Evolutionary conservation across 306 rosid species (phyloP).

Genomic region (Quercus gilva): DNA sequence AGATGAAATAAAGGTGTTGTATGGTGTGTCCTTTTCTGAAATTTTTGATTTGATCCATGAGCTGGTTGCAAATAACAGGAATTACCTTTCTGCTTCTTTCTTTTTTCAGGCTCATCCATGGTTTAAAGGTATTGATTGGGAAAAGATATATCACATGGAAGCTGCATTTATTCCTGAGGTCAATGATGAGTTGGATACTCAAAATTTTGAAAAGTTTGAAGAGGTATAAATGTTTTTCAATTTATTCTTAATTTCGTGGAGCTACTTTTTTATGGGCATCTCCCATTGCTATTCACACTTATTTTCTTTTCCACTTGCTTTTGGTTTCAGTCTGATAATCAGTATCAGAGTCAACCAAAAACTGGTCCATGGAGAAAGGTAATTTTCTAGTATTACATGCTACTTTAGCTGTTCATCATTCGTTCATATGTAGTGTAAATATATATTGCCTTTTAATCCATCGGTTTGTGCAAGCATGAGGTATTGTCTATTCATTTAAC

Average conservation of each 20-base stretch:
- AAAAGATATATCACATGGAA: constrained; percentile 82
- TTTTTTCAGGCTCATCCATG: constrained; percentile 69
- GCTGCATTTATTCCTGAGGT: constrained; percentile 99
- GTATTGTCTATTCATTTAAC: neutral
- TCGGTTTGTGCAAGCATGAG: neutral
- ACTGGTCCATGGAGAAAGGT: constrained; percentile 97
- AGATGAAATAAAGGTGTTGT: constrained; percentile 94
- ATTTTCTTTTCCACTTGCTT: constrained; percentile 17
- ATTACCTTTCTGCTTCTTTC: constrained; percentile 45
- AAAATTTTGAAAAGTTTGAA: constrained; percentile 94
- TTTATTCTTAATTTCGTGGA: constrained; percentile 19
- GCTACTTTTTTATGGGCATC: constrained; percentile 11
- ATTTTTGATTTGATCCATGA: constrained; percentile 37
- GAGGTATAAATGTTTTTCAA: constrained; percentile 54
- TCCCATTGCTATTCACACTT: constrained; percentile 21
- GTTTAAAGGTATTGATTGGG: constrained; percentile 78
- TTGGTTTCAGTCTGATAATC: constrained; percentile 60
- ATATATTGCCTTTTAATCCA: neutral
- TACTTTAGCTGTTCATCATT: constrained; percentile 4
- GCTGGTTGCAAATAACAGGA: constrained; percentile 23
- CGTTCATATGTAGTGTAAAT: neutral
- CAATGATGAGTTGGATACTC: constrained; percentile 94
- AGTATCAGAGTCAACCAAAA: constrained; percentile 59
- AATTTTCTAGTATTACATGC: constrained; percentile 16
- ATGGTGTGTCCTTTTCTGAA: constrained; percentile 57